Evolutionary conservation across 306 rosid species (phyloP).

Genomic region (Vicia villosa): DNA sequence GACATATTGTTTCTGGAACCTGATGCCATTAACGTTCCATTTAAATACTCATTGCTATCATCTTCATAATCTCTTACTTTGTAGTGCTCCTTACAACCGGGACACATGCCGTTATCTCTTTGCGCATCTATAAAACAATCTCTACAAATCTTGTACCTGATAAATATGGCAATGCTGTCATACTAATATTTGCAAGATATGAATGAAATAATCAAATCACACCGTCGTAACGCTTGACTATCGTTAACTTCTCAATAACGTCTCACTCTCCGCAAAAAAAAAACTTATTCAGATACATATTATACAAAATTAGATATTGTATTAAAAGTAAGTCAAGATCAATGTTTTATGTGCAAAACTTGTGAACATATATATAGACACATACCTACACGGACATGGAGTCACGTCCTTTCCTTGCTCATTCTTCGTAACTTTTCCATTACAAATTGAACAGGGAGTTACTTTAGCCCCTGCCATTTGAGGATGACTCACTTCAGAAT

Average conservation of each 20-base stretch:
- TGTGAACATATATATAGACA: background rate
- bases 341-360: background rate
- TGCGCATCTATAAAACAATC: constrained; percentile 84
- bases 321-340: too few relatives aligned
- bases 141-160: constrained; percentile 85
- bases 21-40: constrained; percentile 57
- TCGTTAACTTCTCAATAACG: too few relatives aligned
- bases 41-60: constrained; percentile 44
- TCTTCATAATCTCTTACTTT: constrained; percentile 61
- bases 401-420: constrained; percentile 75
- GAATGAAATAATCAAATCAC: background rate
- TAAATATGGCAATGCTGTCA: background rate
- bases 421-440: constrained; percentile 86
- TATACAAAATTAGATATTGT: too few relatives aligned
- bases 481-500: constrained; percentile 81
- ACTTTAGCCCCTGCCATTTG: constrained; percentile 97
- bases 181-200: background rate
- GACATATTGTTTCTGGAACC: constrained; percentile 72
- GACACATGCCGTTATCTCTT: constrained; percentile 67
- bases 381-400: constrained; percentile 92
- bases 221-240: background rate
- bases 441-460: constrained; percentile 74
- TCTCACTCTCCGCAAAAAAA: too few relatives aligned
- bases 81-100: constrained; percentile 89
- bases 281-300: too few relatives aligned